Evolutionary conservation across 768 basidiomycete genomes (phyloP), one percentile per base, ranked within the genome.

Genomic region (Rhodocollybia butyracea): DNA sequence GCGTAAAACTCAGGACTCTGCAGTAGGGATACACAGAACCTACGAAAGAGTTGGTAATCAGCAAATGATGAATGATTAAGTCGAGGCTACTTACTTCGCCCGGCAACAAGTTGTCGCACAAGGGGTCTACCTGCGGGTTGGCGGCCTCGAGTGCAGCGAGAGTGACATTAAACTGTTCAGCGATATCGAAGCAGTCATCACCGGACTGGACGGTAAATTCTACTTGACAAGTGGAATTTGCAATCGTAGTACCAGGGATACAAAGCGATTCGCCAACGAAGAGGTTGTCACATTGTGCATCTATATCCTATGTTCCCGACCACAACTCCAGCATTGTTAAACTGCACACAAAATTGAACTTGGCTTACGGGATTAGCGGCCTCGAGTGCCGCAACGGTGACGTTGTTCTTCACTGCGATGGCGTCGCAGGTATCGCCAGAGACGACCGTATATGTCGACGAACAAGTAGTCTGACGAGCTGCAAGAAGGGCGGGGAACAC

Each of bases 11-110:
- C n/a, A n/a, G n/a, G n/a, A n/a, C n/a, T n/a, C n/a, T n/a, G n/a
- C n/a, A n/a, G n/a, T n/a, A n/a, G n/a, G n/a, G n/a, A 50, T 50
- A 34, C 48, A 50, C 22, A 50, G 22, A 21, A 50, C 24, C 48
- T 50, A 36, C 24, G 22, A 15, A 7, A n/a, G 17, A 6, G 21
- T n/a, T n/a, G n/a, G 17, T 5, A n/a, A 10, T 5, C 5, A 17
- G 39, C 8, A 17, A 36, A 36, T 17, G 7, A 36, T 7, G 15
- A 8, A 27, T 22, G 7, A 8, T 12, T n/a, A 21, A 4, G 15
- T 47, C 15, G 39, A n/a, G 7, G 5, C 5, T 5, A 36, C 17
- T 24, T 38, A 50, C 48, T 34, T 50, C 34, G 34, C 34, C 34
- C 13, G 38, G 34, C 17, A 36, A 22, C 36, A 50, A 26, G 19